Percentiles rank a stretch among this genome's conserved stretches.
Evolutionary conservation across 805 yeast genomes (phyloP).

Genomic region (Candida coquimbonensis): DNA sequence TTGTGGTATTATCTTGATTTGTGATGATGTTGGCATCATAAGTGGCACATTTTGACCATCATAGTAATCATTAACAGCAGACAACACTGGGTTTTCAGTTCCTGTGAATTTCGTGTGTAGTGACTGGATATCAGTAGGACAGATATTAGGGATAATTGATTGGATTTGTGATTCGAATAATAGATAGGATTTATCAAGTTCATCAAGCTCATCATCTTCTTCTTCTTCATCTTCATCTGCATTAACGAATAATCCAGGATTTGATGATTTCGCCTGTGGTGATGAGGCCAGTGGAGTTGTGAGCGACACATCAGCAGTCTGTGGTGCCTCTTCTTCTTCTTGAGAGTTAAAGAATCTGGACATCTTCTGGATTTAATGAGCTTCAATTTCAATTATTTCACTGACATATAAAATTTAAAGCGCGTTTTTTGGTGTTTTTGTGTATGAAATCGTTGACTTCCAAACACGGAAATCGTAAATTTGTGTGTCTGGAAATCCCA

Average conservation of each 20-base stretch:
- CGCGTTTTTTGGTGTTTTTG: not conserved
- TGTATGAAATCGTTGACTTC: conserved; percentile 3
- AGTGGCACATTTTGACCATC: conserved; percentile 17
- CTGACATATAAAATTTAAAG: not conserved
- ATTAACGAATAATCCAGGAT: no score
- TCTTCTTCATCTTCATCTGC: not conserved
- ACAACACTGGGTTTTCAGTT: conserved; percentile 24
- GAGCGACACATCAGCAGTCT: no score
- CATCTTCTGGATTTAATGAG: no score
- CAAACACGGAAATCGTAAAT: not conserved
- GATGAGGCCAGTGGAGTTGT: no score
- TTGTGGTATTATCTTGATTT: not conserved
- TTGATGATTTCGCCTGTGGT: no score
- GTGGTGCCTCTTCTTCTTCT: conserved; percentile 3
- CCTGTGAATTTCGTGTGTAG: conserved; percentile 25
- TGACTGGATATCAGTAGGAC: conserved; percentile 12
- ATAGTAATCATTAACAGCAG: conserved; percentile 35
- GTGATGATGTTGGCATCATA: not conserved
- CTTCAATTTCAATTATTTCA: no score
- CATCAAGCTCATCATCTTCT: conserved; percentile 2
- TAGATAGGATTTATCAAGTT: conserved; percentile 13
- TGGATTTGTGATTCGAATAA: conserved; percentile 27
- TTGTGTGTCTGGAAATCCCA: not conserved
- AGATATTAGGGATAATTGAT: conserved; percentile 30
- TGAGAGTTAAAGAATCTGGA: not conserved